Evolutionary conservation across 352 stramenopile genomes (phyloP), one percentile per base, ranked within the genome.

Genomic region (Pythium coloratum): DNA sequence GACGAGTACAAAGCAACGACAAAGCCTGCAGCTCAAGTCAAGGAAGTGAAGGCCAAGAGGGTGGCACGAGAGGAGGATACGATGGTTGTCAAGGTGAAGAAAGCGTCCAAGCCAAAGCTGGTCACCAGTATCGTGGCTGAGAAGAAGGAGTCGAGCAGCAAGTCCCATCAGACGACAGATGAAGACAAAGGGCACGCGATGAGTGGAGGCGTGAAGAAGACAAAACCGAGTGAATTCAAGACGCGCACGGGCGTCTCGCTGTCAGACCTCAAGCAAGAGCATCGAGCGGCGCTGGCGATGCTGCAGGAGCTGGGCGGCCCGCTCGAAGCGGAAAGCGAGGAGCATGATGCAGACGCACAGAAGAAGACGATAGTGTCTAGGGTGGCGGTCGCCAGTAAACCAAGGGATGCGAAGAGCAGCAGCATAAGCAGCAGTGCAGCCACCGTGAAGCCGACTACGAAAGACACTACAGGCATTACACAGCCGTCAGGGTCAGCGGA

Each of bases 221-320:
- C 47, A 14, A 46, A 26, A 5, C 8, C 20, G 0, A 55, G 76
- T 55, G 76, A 83, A n/a, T 51, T 78, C 47, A 83, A 76, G 38
- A 53, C 64, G 20, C 70, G 68, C 42, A 84, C 69, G 20, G 81
- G 83, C 9, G 71, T 90, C 16, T 93, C 87, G 13, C 72, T 95
- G 26, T 80, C 83, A 3, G 83, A 90, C 61, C 62, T 95, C 1
- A 90, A 89, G 60, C 74, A 89, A 18, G 87, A 95, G 30, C 87
- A 95, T 63, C 82, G 77, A 3, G 82, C 81, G 26, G 87, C 87
- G 24, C 70, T 93, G 20, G 76, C 86, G 42, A 77, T 95, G 69
- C 76, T 95, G 1, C 73, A 88, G 30, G 84, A 92, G 62, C 78
- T 95, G 0, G 87, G 85, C 3, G 87, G 82, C 0, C 81, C 84